Evolutionary conservation across 1,139 yeast genomes (phyloP), one percentile per base, ranked within the genome.

Genomic region (Magnusiomyces suaveolens): DNA sequence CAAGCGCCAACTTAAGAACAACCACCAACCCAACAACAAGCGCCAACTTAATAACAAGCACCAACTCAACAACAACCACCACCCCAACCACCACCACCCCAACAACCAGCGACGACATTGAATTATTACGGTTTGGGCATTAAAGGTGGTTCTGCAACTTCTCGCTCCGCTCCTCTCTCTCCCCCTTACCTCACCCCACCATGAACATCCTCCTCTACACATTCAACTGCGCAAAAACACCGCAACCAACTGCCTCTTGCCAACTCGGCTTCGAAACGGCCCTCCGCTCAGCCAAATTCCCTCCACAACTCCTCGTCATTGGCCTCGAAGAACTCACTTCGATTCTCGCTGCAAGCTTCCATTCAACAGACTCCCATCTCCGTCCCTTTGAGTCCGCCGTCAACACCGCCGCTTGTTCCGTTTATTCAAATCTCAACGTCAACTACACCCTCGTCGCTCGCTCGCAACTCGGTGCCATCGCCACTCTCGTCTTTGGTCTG

Each of bases 321-420:
- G 94, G 87, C 1, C 76, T 88, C 53, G 89, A 89, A 66, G 97
- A 89, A 66, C 66, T 86, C 33, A 78, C 87, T 47, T 72, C 85
- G 1, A 74, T 85, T 1, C 66, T 84, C 63, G 84, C 84, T 52
- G 85, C 87, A 1, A 74, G 84, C 8, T 77, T 81, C 54, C 69
- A 70, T 1, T 66, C 67, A 0, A 74, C 80, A 1, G 71, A 74
- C 21, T 63, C 64, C 2, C 72, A 75, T 54, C 63, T 84, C 50
- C 66, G 74, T 4, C 65, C 71, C 0, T 62, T 83, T 50, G 71
- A 75, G 48, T 68, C 72, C 2, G 64, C 73, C 0, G 63, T 83
- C 1, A 63, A 76, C n/a, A 63, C 67, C 1, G 72, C 77, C 0
- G 64, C 84, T 48, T 64, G 69, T 10, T 57, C 61, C 1, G 66